Percentiles rank a stretch among this genome's conserved stretches.
These are phyloP conservation scores for Gastrodia elata DNA, from an alignment of 106 monocot species.

Conservation along the genomic window DNA sequence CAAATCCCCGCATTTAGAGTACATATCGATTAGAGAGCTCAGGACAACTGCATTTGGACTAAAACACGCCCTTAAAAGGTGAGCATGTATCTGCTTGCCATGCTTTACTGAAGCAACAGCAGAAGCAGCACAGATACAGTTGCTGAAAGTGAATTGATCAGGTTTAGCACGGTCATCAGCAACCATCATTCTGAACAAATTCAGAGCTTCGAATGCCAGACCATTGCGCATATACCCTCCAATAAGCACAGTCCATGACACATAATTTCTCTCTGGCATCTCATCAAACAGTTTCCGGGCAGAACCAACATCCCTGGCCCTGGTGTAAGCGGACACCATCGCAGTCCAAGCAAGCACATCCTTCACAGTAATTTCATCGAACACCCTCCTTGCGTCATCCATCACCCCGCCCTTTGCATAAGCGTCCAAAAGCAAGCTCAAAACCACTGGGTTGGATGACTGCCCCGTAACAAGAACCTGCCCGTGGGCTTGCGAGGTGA, in stretches of 20 bases:
- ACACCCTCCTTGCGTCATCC: slow-evolving; percentile 38
- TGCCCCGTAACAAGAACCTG: slow-evolving; percentile 50
- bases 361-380: slow-evolving; percentile 44
- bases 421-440: slow-evolving; percentile 45
- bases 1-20: slow-evolving; percentile 80
- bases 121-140: slow-evolving; percentile 59
- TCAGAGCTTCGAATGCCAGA: slow-evolving; percentile 34
- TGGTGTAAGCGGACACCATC: slow-evolving; percentile 51
- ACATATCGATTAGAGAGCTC: slow-evolving; percentile 74
- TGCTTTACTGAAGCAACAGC: slow-evolving; percentile 32
- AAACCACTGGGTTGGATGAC: slow-evolving; percentile 37
- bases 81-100: slow-evolving; percentile 72
- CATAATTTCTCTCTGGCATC: slow-evolving; percentile 60
- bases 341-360: slow-evolving; percentile 62
- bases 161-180: slow-evolving; percentile 24
- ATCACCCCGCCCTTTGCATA: slow-evolving; percentile 52
- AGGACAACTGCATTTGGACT: slow-evolving; percentile 48
- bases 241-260: slow-evolving; percentile 68
- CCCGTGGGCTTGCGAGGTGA: slow-evolving; percentile 45
- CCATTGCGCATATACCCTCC: slow-evolving; percentile 46
- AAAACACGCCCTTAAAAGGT: slow-evolving; percentile 30
- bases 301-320: slow-evolving; percentile 29
- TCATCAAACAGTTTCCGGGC: slow-evolving; percentile 49
- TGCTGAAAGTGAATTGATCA: slow-evolving; percentile 68
- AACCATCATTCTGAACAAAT: slow-evolving; percentile 46